Evolutionary conservation across 208 protist species (phyloP).

Genomic region (Trypanosoma caninum): DNA sequence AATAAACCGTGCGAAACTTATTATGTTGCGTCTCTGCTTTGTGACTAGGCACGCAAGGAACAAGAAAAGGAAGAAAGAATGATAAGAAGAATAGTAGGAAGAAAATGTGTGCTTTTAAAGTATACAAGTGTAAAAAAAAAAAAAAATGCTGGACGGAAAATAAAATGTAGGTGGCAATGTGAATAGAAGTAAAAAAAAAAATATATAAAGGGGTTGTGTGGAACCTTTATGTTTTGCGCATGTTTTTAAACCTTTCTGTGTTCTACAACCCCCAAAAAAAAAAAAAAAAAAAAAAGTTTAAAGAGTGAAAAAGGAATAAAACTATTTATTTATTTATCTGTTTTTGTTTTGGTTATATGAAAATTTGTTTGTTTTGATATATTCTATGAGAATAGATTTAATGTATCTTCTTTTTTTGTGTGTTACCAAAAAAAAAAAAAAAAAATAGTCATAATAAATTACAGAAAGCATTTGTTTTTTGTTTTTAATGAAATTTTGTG

Average conservation of each 20-base stretch:
- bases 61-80: neutral
- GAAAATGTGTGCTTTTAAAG: neutral
- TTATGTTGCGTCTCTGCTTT: too few relatives aligned
- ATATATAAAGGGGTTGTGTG: neutral
- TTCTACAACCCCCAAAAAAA: neutral
- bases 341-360: neutral
- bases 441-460: neutral
- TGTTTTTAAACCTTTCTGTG: neutral
- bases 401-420: neutral
- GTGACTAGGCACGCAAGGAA: too few relatives aligned
- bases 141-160: neutral
- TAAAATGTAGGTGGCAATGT: neutral
- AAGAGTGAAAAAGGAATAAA: neutral
- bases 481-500: neutral
- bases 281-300: slow-evolving; percentile 12
- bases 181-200: neutral
- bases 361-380: neutral
- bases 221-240: neutral
- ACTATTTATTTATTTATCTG: neutral
- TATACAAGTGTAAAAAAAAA: neutral
- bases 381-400: neutral
- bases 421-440: neutral
- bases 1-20: neutral
- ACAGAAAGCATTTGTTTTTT: slow-evolving; percentile 3
- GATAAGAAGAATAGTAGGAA: neutral